Conservation (phyloP, 768 basidiomycete genomes). For the Hypsizygus marmoreus region DNA sequence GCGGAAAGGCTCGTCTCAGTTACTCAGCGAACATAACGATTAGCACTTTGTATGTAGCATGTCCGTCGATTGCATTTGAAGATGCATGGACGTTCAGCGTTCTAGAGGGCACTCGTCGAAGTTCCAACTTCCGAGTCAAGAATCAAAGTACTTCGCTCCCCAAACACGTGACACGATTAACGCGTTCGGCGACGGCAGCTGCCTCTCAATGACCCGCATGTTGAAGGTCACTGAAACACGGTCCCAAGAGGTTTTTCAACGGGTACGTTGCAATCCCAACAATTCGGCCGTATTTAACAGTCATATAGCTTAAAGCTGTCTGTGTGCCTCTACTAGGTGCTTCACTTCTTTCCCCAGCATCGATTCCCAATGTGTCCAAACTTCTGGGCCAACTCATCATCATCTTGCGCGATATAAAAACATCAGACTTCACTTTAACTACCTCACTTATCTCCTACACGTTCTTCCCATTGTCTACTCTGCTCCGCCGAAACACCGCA, state of each 20-base stretch:
- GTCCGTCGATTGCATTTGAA: no score
- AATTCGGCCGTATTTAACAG: background rate
- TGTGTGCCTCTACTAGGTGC: slow-evolving; percentile 83
- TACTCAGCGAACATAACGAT: no score
- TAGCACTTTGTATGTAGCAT: no score
- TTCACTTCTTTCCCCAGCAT: slow-evolving; percentile 60
- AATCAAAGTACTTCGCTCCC: no score
- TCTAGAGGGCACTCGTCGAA: no score
- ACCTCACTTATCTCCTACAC: slow-evolving; percentile 75
- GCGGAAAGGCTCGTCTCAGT: background rate
- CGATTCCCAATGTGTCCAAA: slow-evolving; percentile 46
- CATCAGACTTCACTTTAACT: slow-evolving; percentile 42
- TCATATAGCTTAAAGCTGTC: slow-evolving; percentile 58
- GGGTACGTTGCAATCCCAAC: slow-evolving; percentile 27
- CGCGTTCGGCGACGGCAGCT: no score
- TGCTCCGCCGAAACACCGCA: slow-evolving; percentile 76
- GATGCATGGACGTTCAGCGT: no score
- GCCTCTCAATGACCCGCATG: background rate
- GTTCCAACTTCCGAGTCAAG: no score
- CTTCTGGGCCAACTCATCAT: slow-evolving; percentile 58
- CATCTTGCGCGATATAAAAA: slow-evolving; percentile 45
- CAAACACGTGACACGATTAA: no score
- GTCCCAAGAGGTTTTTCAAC: slow-evolving; percentile 36
- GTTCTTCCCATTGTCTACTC: slow-evolving; percentile 84
- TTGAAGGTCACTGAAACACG: slow-evolving; percentile 21